These are phyloP conservation scores for Acanthamoeba triangularis DNA, from an alignment of 208 protist genomes.

Conservation along the genomic window DNA sequence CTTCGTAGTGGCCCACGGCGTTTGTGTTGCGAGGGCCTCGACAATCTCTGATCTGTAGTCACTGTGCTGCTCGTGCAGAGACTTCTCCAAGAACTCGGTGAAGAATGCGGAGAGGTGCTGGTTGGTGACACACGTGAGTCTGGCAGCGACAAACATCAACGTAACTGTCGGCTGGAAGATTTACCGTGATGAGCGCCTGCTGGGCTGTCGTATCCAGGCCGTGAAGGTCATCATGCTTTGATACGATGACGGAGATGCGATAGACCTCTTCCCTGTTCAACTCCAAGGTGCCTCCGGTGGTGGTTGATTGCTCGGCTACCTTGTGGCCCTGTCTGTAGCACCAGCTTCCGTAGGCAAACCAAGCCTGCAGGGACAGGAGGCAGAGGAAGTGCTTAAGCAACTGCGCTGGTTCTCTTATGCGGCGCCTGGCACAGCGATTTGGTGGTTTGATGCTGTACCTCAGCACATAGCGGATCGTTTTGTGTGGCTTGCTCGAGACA, in stretches of 20 bases:
- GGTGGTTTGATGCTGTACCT: neutral
- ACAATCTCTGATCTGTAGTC: conserved; percentile 21
- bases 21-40: neutral
- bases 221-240: conserved; percentile 10
- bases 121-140: neutral
- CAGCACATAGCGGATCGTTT: conserved; percentile 15
- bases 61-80: conserved; percentile 15
- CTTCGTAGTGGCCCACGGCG: neutral
- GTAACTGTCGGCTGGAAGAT: neutral
- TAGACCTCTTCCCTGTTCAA: conserved; percentile 37
- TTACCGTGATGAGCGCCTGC: conserved; percentile 1
- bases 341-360: conserved; percentile 66
- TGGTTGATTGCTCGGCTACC: neutral
- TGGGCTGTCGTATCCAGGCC: neutral
- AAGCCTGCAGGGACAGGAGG: neutral
- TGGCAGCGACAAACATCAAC: neutral
- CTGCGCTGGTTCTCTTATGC: neutral
- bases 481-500: conserved; percentile 61
- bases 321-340: conserved; percentile 63
- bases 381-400: neutral
- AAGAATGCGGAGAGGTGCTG: neutral
- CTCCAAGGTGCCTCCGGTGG: neutral
- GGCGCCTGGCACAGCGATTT: too few relatives aligned
- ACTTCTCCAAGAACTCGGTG: conserved; percentile 21
- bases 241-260: conserved; percentile 42